phyloP scores from a whole-genome alignment of 768 basidiomycete genomes.

The Calocybe cyanea region DNA sequence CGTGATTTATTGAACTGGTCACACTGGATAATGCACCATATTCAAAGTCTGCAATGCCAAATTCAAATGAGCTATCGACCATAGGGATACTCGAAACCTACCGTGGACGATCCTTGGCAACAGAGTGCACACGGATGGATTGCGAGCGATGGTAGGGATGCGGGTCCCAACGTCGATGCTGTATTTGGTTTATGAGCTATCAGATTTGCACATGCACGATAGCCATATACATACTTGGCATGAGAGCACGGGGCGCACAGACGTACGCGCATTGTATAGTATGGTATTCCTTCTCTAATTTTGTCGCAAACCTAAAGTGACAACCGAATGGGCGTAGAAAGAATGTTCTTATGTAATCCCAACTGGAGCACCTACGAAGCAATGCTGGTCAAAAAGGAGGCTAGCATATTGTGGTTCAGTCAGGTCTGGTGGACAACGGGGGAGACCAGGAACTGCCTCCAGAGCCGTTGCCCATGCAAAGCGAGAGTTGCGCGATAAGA shows the following conservation, averaged over 20 bases:
- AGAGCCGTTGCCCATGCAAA: conserved; percentile 2
- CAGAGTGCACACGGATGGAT: no score
- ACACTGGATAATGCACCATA: not conserved
- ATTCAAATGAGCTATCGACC: no score
- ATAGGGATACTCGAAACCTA: no score
- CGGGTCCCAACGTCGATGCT: no score
- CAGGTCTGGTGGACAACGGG: conserved; percentile 1
- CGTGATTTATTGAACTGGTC: not conserved
- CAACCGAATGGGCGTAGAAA: not conserved
- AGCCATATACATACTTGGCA: not conserved
- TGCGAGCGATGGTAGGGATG: no score
- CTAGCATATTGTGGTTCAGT: conserved; percentile 8
- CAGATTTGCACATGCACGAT: no score
- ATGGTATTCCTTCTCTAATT: not conserved
- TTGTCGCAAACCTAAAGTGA: not conserved
- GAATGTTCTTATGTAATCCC: not conserved
- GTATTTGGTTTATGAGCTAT: no score
- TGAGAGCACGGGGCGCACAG: not conserved
- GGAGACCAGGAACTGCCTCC: not conserved
- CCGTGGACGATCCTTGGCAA: no score
- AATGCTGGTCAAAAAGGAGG: conserved; percentile 3
- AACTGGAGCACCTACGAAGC: conserved; percentile 3
- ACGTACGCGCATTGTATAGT: not conserved
- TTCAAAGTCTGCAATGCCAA: no score
- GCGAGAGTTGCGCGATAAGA: conserved; percentile 7